Evolutionary conservation across 768 basidiomycete species (phyloP).

Genomic region (Lentinula sp.): DNA sequence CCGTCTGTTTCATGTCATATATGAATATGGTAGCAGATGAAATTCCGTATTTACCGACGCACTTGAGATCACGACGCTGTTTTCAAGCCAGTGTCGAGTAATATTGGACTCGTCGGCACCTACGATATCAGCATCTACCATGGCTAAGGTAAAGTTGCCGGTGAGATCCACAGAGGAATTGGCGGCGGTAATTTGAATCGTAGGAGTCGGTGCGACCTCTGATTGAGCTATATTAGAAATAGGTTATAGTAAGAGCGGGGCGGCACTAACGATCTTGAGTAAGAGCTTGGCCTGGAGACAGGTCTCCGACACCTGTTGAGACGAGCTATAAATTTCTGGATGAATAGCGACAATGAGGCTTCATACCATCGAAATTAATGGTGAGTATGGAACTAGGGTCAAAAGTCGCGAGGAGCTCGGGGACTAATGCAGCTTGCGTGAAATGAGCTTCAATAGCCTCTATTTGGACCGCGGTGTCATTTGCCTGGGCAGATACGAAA

Average conservation of each 20-base stretch:
- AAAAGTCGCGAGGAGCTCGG: constrained; percentile 55
- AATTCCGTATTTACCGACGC: constrained; percentile 6
- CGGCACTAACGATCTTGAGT: constrained; percentile 47
- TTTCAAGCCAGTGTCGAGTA: constrained; percentile 79
- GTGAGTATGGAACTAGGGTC: constrained; percentile 52
- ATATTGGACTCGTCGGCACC: constrained; percentile 53
- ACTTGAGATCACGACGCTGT: constrained; percentile 50
- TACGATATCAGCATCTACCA: constrained; percentile 71
- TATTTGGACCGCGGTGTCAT: constrained; percentile 36
- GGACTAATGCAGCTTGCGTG: constrained; percentile 51
- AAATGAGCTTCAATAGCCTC: constrained; percentile 68
- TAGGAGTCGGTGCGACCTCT: constrained; percentile 57
- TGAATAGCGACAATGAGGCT: constrained; percentile 1
- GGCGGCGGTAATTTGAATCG: constrained; percentile 42
- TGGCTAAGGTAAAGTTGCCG: constrained; percentile 58
- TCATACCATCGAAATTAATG: constrained; percentile 39
- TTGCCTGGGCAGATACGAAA: constrained; percentile 40
- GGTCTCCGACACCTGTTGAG: constrained; percentile 33
- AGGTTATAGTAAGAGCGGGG: neutral
- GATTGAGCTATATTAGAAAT: neutral
- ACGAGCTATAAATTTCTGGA: neutral
- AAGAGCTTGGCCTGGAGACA: constrained; percentile 55
- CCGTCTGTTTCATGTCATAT: constrained; percentile 15
- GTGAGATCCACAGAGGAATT: constrained; percentile 39
- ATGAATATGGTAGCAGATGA: neutral